These are phyloP conservation scores for Wickerhamomyces xylosicus DNA, from an alignment of 805 yeast genomes.

Conservation along the genomic window DNA sequence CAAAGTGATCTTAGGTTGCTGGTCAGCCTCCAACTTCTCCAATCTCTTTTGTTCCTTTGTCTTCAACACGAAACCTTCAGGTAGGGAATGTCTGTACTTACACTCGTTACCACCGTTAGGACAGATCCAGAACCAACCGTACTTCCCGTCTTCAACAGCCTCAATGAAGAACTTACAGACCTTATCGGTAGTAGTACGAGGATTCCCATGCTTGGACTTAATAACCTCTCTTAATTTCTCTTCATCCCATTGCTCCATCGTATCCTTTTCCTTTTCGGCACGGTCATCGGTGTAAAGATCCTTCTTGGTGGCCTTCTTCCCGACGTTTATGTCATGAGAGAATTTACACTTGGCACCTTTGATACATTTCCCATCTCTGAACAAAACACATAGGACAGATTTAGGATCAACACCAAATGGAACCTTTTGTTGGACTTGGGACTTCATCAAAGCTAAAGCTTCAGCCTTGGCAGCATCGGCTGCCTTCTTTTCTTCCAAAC, in stretches of 20 bases:
- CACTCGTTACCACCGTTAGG: constrained; percentile 91
- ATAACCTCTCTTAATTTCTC: constrained; percentile 84
- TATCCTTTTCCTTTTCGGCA: constrained; percentile 57
- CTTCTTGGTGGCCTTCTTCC: constrained; percentile 80
- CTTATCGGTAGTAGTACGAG: constrained; percentile 85
- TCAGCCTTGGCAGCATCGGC: constrained; percentile 85
- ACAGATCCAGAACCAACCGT: constrained; percentile 99
- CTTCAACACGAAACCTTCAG: constrained; percentile 93
- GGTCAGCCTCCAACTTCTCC: constrained; percentile 76
- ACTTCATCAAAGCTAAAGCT: constrained; percentile 67
- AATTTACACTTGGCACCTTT: constrained; percentile 82
- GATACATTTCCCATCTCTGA: constrained; percentile 79
- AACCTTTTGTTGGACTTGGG: constrained; percentile 68
- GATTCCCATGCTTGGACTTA: constrained; percentile 88
- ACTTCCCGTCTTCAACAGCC: constrained; percentile 94
- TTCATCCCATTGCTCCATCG: constrained; percentile 97
- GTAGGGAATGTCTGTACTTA: constrained; percentile 90
- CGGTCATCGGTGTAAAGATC: constrained; percentile 90
- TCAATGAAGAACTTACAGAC: constrained; percentile 91
- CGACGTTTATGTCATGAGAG: constrained; percentile 79
- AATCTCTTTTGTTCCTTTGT: constrained; percentile 91
- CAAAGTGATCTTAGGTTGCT: constrained; percentile 81
- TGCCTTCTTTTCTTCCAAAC: constrained; percentile 76
- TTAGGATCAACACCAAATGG: constrained; percentile 98
- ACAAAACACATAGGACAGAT: constrained; percentile 80